Percentiles rank a stretch among this genome's conserved stretches.
Conservation (phyloP, 345 rosid genomes). For the Turritis glabra region DNA sequence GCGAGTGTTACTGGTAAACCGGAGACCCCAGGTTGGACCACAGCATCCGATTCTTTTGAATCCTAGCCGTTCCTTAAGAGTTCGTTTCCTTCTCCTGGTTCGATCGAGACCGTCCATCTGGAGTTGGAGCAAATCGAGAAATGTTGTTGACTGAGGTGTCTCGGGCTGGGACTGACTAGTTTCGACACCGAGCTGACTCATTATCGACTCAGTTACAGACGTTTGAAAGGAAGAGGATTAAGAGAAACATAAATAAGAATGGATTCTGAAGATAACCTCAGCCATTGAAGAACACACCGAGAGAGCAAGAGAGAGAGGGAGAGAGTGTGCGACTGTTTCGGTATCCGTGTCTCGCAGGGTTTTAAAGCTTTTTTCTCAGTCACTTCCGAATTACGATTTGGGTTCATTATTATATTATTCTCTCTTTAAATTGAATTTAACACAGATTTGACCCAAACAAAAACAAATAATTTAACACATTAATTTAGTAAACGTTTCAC, state of each 20-base stretch:
- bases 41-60: conserved; percentile 65
- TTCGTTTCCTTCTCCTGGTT: conserved; percentile 46
- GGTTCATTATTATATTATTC: neutral
- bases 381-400: conserved; percentile 2
- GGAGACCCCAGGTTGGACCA: conserved; percentile 60
- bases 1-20: conserved; percentile 39
- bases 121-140: conserved; percentile 51
- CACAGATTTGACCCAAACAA: neutral
- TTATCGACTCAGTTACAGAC: conserved; percentile 27
- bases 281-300: conserved; percentile 19
- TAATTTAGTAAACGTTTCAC: neutral
- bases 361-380: conserved; percentile 16
- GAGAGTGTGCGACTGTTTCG: conserved; percentile 8
- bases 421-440: neutral
- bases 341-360: conserved; percentile 1
- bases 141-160: conserved; percentile 41
- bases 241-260: neutral
- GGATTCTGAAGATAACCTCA: neutral
- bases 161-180: conserved; percentile 48
- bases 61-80: conserved; percentile 65
- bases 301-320: neutral
- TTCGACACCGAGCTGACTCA: conserved; percentile 49
- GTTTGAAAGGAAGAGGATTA: neutral
- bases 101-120: conserved; percentile 52
- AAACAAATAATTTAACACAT: too few relatives aligned